phyloP scores from a whole-genome alignment of 1,284 basidiomycete species.

The Apiotrichum laibachii region DNA sequence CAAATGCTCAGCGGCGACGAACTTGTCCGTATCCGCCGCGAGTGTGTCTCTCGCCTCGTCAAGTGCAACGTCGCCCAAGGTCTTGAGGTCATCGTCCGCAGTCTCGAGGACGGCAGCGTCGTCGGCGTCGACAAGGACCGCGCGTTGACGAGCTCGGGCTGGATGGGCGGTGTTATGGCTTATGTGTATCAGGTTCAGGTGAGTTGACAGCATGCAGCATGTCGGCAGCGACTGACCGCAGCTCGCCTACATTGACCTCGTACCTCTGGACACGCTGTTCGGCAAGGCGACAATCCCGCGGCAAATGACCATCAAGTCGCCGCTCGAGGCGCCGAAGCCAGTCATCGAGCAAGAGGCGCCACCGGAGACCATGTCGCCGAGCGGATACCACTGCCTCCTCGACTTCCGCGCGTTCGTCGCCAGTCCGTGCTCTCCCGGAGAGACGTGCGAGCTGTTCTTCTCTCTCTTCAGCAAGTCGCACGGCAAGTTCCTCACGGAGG shows the following conservation, averaged over 20 bases:
- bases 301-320: conserved; percentile 11
- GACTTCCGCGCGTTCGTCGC: conserved; percentile 90
- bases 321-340: conserved; percentile 3
- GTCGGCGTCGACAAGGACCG: conserved; percentile 77
- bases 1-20: conserved; percentile 87
- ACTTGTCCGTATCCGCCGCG: conserved; percentile 72
- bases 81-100: conserved; percentile 90
- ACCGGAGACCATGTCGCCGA: conserved; percentile 4
- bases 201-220: no score
- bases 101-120: conserved; percentile 84
- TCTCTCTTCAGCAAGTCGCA: conserved; percentile 85
- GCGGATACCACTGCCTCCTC: conserved; percentile 77
- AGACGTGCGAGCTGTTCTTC: conserved; percentile 89
- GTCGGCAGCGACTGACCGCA: conserved; percentile 4
- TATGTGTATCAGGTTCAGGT: conserved; percentile 63
- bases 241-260: conserved; percentile 72
- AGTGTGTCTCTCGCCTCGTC: conserved; percentile 84
- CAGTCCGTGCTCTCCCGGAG: conserved; percentile 80
- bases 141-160: conserved; percentile 69
- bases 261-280: conserved; percentile 47
- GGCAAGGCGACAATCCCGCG: conserved; percentile 24
- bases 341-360: neutral
- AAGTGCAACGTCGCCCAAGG: conserved; percentile 88
- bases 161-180: conserved; percentile 67
- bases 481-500: conserved; percentile 83